Base-by-base conservation (phyloP, 306 rosid genomes). In the Inga laurina region DNA sequence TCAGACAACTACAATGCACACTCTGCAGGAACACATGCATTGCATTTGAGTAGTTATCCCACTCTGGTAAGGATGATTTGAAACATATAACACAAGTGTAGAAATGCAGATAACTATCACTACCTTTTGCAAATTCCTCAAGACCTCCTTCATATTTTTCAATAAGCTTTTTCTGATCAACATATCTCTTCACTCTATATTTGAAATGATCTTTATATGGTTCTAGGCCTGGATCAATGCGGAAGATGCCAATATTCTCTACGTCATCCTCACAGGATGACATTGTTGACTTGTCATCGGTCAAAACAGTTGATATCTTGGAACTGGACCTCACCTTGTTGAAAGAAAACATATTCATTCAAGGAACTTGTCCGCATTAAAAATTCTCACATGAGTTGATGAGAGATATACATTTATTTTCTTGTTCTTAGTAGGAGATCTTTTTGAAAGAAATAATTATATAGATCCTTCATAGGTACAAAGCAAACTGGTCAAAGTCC, bases 51-150 rank as follows among this genome's bases (percentile, higher is more conserved):
- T 30, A 80, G 68, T 68, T 19, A 75, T 39, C 56, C 61, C 48
- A 62, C 52, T 83, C 74, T 16, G 27, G 78, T 32, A 62, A 49
- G 62, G 27, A 82, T 37, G 41, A 67, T 48, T 68, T 57, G 65
- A 80, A 77, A 57, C 39, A 51, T 8, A 67, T 35, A 69, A 34
- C 32, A 56, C 27, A 62, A 78, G 48, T 35, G 75, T 10, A 85
- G 77, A 75, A 70, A 76, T 54, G 77, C 74, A 72, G 65, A 80
- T 22, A 79, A 67, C 74, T 74, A 45, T 46, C 79, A 85, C 78
- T 79, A 94, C 99, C 99, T 89, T 59, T 85, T 19, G 99, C 92
- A 79, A 93, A 95, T 82, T 95, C 97, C 76, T 89, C 91, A 62
- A 93, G 91, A 62, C 92, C 96, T 72, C 98, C 97, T 92, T 95